A percentile compares a stretch with the other conserved stretches of the same genome.
Conservation (phyloP, 805 yeast genomes). For the Teunomyces tritomae region DNA sequence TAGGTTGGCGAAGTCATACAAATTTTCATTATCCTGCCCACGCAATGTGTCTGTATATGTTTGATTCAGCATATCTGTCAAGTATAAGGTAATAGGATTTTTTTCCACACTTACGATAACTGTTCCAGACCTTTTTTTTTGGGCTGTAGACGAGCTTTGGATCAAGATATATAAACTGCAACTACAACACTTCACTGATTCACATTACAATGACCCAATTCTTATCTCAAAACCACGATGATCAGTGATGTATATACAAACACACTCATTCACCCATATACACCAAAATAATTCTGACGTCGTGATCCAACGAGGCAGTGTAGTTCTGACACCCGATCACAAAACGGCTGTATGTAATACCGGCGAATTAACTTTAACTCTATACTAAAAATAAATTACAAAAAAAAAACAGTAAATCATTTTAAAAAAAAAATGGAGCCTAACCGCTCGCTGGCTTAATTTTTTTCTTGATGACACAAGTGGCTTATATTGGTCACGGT, state of each 20-base stretch:
- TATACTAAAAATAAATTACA: neutral
- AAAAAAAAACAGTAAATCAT: neutral
- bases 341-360: neutral
- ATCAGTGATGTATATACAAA: neutral
- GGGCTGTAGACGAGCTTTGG: neutral
- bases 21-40: neutral
- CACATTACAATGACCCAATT: neutral
- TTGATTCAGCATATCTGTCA: slow-evolving; percentile 3
- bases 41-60: neutral
- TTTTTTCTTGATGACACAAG: too few relatives aligned
- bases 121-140: neutral
- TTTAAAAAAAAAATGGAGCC: neutral
- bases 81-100: neutral
- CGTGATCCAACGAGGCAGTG: neutral
- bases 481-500: too few relatives aligned
- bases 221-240: neutral
- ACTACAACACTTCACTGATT: neutral
- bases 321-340: neutral
- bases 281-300: neutral
- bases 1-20: neutral
- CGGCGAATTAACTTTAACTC: neutral
- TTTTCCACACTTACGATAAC: neutral
- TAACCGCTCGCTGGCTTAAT: too few relatives aligned
- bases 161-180: neutral
- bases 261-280: too few relatives aligned